Percentiles rank a stretch among this genome's conserved stretches.
These are phyloP conservation scores for Sugiyamaella qingdaonensis DNA, from an alignment of 805 yeast species.

Conservation along the genomic window DNA sequence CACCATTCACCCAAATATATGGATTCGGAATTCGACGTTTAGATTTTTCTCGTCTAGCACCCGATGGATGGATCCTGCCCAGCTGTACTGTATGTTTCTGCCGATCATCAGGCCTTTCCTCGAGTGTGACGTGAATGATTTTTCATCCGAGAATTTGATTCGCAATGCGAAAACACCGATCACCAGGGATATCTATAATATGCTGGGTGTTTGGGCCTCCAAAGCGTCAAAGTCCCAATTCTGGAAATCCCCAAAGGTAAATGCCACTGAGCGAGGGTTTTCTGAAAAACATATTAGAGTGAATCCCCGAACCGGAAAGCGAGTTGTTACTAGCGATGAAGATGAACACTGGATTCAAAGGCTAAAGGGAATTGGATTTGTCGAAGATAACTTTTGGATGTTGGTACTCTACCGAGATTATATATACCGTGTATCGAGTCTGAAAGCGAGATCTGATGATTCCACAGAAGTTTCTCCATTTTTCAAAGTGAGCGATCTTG, in stretches of 20 bases:
- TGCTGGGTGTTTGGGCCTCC: conserved; percentile 67
- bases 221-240: conserved; percentile 65
- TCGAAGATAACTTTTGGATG: conserved; percentile 77
- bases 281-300: not conserved
- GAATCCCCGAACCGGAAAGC: conserved; percentile 6
- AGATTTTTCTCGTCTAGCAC: conserved; percentile 59
- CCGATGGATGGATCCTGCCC: conserved; percentile 64
- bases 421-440: conserved; percentile 39
- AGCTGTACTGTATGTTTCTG: conserved; percentile 73
- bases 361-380: conserved; percentile 67
- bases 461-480: not conserved
- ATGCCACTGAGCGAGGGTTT: not conserved
- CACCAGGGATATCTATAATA: conserved; percentile 57
- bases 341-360: conserved; percentile 56
- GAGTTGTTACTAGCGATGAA: conserved; percentile 19
- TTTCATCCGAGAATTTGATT: conserved; percentile 61
- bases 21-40: conserved; percentile 71
- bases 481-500: conserved; percentile 13
- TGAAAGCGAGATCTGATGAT: conserved; percentile 3
- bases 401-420: conserved; percentile 66
- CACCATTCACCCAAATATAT: conserved; percentile 78
- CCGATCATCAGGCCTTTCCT: conserved; percentile 77
- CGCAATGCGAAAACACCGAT: conserved; percentile 67
- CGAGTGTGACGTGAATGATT: conserved; percentile 67
- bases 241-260: conserved; percentile 50